A percentile compares a stretch with the other conserved stretches of the same genome.
Evolutionary conservation across 176 grass and related monocot species (phyloP).

Genomic region (Guadua angustifolia): DNA sequence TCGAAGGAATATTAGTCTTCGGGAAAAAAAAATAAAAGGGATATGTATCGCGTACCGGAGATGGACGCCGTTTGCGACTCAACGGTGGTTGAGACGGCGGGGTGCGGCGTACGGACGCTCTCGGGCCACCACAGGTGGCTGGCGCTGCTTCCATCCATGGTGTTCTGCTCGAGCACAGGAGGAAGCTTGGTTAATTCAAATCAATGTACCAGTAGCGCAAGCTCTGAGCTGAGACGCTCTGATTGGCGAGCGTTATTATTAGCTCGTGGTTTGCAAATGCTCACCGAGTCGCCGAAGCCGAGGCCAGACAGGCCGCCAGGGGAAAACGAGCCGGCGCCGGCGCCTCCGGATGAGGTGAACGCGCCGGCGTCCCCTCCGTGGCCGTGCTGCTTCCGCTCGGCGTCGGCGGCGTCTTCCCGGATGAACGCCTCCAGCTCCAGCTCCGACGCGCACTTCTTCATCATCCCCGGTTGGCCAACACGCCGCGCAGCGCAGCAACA

Average conservation of each 20-base stretch:
- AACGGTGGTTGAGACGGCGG: conserved; percentile 19
- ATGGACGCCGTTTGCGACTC: conserved; percentile 47
- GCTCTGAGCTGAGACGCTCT: neutral
- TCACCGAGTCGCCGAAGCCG: conserved; percentile 47
- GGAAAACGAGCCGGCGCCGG: neutral
- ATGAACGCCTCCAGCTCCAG: conserved; percentile 70
- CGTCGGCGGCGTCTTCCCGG: conserved; percentile 27
- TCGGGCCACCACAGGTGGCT: conserved; percentile 53
- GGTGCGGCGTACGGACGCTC: conserved; percentile 21
- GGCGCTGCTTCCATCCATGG: conserved; percentile 39
- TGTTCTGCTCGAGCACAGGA: conserved; percentile 36
- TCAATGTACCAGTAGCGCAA: neutral
- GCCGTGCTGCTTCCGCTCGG: neutral
- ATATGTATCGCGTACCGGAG: conserved; percentile 46
- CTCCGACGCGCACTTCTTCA: conserved; percentile 85
- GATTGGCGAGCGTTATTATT: neutral
- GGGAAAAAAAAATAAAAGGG: neutral
- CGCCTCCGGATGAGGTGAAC: neutral
- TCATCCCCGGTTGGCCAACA: neutral
- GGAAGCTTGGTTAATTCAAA: neutral
- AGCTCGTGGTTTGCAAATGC: neutral
- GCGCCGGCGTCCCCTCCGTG: neutral
- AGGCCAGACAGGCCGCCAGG: conserved; percentile 2
- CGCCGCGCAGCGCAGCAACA: neutral
- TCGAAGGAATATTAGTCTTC: neutral